A percentile compares a stretch with the other conserved stretches of the same genome.
phyloP scores from a whole-genome alignment of 2,329 filamentous ascomycete species.

The Lecanosticta acicola region DNA sequence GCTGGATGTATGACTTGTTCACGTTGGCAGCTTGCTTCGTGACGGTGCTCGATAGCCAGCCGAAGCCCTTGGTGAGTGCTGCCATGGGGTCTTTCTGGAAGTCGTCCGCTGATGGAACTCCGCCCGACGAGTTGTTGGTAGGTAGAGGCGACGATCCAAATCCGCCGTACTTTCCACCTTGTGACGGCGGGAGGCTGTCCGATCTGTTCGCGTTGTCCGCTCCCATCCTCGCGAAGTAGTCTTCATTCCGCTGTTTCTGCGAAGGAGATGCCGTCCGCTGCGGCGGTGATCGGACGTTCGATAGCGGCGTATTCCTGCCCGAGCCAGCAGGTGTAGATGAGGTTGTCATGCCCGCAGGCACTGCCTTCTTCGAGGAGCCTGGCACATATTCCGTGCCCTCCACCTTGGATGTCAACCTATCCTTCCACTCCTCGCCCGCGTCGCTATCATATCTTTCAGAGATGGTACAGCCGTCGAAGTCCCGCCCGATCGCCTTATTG shows the following conservation, averaged over 20 bases:
- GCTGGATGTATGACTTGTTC: conserved; percentile 87
- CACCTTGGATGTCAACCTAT: conserved; percentile 77
- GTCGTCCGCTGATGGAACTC: conserved; percentile 70
- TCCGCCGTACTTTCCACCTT: conserved; percentile 86
- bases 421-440: conserved; percentile 92
- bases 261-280: conserved; percentile 24
- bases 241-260: conserved; percentile 66
- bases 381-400: conserved; percentile 83
- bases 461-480: conserved; percentile 83
- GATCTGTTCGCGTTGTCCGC: conserved; percentile 72
- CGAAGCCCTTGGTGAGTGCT: conserved; percentile 84
- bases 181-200: conserved; percentile 71
- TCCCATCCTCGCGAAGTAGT: conserved; percentile 83
- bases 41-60: conserved; percentile 86
- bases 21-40: conserved; percentile 86
- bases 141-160: conserved; percentile 74
- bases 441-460: conserved; percentile 85
- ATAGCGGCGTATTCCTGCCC: conserved; percentile 25
- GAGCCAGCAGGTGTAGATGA: conserved; percentile 19
- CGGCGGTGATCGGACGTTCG: conserved; percentile 13
- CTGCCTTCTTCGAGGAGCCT: conserved; percentile 20
- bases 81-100: conserved; percentile 86
- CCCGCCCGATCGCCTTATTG: conserved; percentile 41
- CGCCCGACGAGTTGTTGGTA: conserved; percentile 32
- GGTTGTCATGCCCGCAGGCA: conserved; percentile 17